Base-by-base conservation (phyloP, 345 rosid species). In the Ailanthus altissimus region DNA sequence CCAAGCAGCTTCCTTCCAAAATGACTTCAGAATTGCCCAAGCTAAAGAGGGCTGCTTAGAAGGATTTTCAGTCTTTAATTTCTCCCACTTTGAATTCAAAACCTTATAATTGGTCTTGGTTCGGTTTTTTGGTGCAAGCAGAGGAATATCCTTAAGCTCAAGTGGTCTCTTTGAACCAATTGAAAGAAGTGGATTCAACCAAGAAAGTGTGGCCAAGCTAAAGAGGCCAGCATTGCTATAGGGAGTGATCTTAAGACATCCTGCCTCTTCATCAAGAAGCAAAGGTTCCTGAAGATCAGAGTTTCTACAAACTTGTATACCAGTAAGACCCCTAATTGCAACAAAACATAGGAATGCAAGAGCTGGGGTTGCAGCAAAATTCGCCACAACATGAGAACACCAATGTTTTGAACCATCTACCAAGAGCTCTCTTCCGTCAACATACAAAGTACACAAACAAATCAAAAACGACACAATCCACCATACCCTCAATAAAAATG, bases 121-220 rank as follows among this genome's bases (percentile, higher is more conserved):
- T 81, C 99, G 86, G 80, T 97, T 97, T 80, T 80, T 89, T 16
- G 91, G 88, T 8, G 97, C 95, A 61, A 97, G 94, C 77, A 97
- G 97, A 8, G 99, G 99, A 74, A 97, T 92, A 88, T 97, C 99
- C 88, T 89, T 97, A 18, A 94, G 97, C 78, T 92, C 99, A 58
- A 97, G 94, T 8, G 99, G 98, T 81, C 96, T 89, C 88, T 90
- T 97, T 32, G 97, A 89, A 43, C 99, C 99, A 15, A 87, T 79
- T 3, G 98, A 97, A 42, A 97, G 98, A 80, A 97, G 94, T 26
- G 97, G 90, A 80, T 94, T 93, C 71, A 97, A 85, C 98, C 99
- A 97, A 78, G 98, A 97, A 77, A 97, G 93, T 4, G 97, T 97
- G 66, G 81, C 87, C 81, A 92, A 81, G 80, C 97, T 94, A 80